Base-by-base conservation (phyloP, 805 yeast genomes). In the Pichia nanzhaoensis region DNA sequence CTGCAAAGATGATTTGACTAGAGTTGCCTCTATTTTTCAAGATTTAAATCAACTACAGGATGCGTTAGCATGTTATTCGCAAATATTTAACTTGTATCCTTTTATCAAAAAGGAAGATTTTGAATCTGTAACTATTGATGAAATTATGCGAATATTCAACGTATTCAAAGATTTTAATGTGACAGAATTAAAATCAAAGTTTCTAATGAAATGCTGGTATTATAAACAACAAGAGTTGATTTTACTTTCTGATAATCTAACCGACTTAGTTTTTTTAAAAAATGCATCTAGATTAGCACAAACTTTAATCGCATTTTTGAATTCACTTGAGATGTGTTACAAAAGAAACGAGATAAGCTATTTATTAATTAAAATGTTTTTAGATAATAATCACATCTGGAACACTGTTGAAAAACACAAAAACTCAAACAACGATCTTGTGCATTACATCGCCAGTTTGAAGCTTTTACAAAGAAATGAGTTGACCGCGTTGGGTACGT, bases 1-100 rank as follows among this genome's bases (percentile, higher is more conserved):
- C 47, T 74, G 68, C 47, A 37, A 45, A 9, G 50, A 52, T 4
- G 53, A 56, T 41, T 37, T 50, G 12, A 24, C 39, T 6, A 69
- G 67, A 47, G 63, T 70, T 16, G 65, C 67, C 38, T 64, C 67
- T 41, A 55, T 74, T 30, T 56, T 49, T 44, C 39, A 73, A 44
- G 74, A 74, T 38, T 68, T 86, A 65, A 71, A 73, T 21, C 70
- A 84, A 20, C 61, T 68, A 21, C 83, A 81, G 22, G 90, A 84
- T 42, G 72, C 91, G 0, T 57, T 82, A 31, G 62, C 58, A 3
- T 70, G 74, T 19, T 82, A 78, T 51, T 73, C 74, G 28, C 67
- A 65, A 24, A 53, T 84, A 5, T 67, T 69, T 20, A 27, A 42
- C 8, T 18, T n/a, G 1, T 44, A 55, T 12, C 54, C 51, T 5